Conservation (phyloP, 2,329 filamentous ascomycete genomes). For the Aspergillus felis region DNA sequence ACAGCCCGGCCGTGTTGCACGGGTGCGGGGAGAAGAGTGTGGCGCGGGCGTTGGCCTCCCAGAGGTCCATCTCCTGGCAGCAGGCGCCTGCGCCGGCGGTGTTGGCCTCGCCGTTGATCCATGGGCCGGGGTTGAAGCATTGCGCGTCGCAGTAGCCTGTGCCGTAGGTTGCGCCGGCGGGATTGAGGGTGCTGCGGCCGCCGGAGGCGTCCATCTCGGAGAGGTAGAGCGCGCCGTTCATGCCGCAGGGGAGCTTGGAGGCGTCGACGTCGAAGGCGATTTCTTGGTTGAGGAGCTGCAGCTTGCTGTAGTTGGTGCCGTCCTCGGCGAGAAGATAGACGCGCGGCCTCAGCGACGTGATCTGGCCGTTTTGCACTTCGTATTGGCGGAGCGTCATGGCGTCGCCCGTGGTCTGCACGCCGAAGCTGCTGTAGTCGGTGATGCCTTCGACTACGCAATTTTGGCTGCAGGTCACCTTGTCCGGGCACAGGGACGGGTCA, state of each 20-base stretch:
- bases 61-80: slow-evolving; percentile 65
- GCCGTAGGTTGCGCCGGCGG: slow-evolving; percentile 54
- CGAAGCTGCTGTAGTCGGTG: slow-evolving; percentile 47
- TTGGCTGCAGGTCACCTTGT: slow-evolving; percentile 46
- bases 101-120: slow-evolving; percentile 53
- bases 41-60: slow-evolving; percentile 63
- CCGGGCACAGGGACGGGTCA: slow-evolving; percentile 45
- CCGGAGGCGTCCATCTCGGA: slow-evolving; percentile 58
- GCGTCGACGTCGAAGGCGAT: slow-evolving; percentile 68
- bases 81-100: slow-evolving; percentile 52
- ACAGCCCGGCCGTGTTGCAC: slow-evolving; percentile 51
- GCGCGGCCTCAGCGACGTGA: slow-evolving; percentile 43
- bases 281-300: slow-evolving; percentile 61
- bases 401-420: slow-evolving; percentile 47
- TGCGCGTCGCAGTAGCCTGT: slow-evolving; percentile 61
- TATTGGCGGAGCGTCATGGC: slow-evolving; percentile 47
- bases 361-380: slow-evolving; percentile 23
- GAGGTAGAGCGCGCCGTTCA: slow-evolving; percentile 67
- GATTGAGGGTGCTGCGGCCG: slow-evolving; percentile 50
- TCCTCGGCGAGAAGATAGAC: slow-evolving; percentile 59
- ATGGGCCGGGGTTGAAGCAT: slow-evolving; percentile 43
- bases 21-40: slow-evolving; percentile 61
- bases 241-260: slow-evolving; percentile 62
- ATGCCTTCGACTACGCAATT: slow-evolving; percentile 56
- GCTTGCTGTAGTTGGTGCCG: slow-evolving; percentile 58